Evolutionary conservation across 192 early-diverging fungal species (phyloP), one percentile per base, ranked within the genome.

Genomic region (Linnemannia elongata): DNA sequence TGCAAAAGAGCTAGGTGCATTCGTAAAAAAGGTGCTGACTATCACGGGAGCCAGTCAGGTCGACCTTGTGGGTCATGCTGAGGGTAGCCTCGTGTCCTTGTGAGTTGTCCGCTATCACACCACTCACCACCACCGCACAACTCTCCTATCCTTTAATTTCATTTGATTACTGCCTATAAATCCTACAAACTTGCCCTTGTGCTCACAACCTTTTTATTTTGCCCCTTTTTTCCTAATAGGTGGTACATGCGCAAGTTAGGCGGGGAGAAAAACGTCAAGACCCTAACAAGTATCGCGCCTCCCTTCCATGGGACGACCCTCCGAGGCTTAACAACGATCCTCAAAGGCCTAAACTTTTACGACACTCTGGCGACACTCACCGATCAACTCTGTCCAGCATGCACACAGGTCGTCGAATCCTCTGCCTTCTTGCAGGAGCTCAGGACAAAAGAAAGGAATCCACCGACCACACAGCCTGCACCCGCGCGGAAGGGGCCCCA

Each of bases 331-430:
- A 57, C 47, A 5, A 57, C 47, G 20, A 7, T 75, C 18, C 52
- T 75, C 49, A 54, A 57, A 24, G 74, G 52, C 17, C 52, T 75
- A 35, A 57, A 57, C 17, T 57, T 55, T 15, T 75, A 73, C 72
- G 44, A 73, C 72, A 73, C 72, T 4, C n/a, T 73, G 7, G 72
- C 72, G 2, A 49, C 24, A 3, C 72, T 73, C 5, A 45, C 44
- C 1, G 42, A 45, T 0, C 72, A 24, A 7, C 9, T 75, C 6
- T 75, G 74, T 75, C 52, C 30, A 13, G 74, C 74, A 7, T 75
- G 74, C 36, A 39, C 38, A 24, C 49, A 75, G 8, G 5, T 75
- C 22, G 54, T 75, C 2, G 52, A 54, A 36, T 35, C 35, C 7
- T 75, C 74, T 2, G 20, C 42, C 1, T 75, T 75, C 39, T 18